Evolutionary conservation across 2,329 filamentous ascomycete genomes (phyloP), one percentile per base, ranked within the genome.

Genomic region (Claviceps citrina): DNA sequence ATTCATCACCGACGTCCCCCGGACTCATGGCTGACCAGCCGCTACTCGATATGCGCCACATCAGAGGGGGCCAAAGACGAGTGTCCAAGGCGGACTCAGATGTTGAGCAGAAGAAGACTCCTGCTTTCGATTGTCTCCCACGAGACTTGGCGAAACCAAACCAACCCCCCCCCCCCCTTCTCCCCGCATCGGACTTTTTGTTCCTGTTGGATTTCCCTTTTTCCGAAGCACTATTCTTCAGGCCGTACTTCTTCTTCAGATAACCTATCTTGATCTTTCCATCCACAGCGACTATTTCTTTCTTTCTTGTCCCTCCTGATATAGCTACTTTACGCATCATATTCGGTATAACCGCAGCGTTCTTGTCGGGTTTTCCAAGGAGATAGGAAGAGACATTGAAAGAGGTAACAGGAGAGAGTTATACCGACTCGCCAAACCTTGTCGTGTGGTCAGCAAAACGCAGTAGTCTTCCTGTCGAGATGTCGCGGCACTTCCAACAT

Each of bases 401-500:
- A 30, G 27, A 38, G 20, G 5, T 16, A 26, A 28, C n/a, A 19
- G 7, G 4, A 16, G 15, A 12, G 3, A 13, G 30, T 3, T n/a
- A n/a, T 13, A 27, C 15, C 5, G 5, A 12, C n/a, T 18, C 15
- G 15, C 13, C 18, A 9, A 22, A 10, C 30, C 22, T 4, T 8
- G 10, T 27, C 19, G 10, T 20, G 9, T 18, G 20, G 6, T 9
- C 5, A 7, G 5, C 12, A 25, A n/a, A 18, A 24, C 5, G 10
- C 19, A 19, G n/a, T 15, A 28, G 3, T 18, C 13, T 28, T 25
- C 7, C 27, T 20, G 20, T n/a, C 41, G 35, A 44, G 10, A 49
- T 49, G 44, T 41, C 43, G 32, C 41, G 38, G 24, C 42, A 43
- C 16, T 49, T 47, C 33, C 45, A 43, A 30, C 47, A 49, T 36